Percentiles rank a stretch among this genome's conserved stretches.
phyloP scores from a whole-genome alignment of 2,329 filamentous ascomycete genomes.

The Sordariomycetes sp. region DNA sequence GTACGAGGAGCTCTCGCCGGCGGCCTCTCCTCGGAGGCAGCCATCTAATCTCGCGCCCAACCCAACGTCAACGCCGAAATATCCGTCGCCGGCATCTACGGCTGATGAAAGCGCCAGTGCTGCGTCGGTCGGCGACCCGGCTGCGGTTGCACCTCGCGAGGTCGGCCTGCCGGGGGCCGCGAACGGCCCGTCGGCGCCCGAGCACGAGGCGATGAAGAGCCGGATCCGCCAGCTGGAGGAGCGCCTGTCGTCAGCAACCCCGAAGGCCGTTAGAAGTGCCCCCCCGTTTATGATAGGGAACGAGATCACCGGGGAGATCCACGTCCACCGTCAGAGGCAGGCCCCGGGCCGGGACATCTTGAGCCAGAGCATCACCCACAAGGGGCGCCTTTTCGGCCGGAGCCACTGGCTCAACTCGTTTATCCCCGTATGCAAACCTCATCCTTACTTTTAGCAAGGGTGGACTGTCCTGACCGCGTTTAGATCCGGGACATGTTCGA shows the following conservation, averaged over 20 bases:
- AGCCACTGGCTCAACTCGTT: slow-evolving; percentile 46
- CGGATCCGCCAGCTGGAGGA: slow-evolving; percentile 32
- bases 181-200: slow-evolving; percentile 7
- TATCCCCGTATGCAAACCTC: slow-evolving; percentile 24
- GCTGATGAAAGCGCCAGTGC: not conserved
- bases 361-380: slow-evolving; percentile 36
- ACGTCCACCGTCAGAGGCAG: slow-evolving; percentile 26
- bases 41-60: not conserved
- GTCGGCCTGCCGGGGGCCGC: not conserved
- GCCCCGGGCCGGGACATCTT: slow-evolving; percentile 20
- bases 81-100: not conserved
- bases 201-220: slow-evolving; percentile 22
- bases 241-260: slow-evolving; percentile 20
- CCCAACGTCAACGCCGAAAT: no score
- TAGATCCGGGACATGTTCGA: slow-evolving; percentile 33
- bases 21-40: not conserved
- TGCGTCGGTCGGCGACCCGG: not conserved
- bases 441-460: no score
- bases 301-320: slow-evolving; percentile 28
- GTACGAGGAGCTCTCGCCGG: slow-evolving; percentile 7
- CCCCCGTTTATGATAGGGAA: slow-evolving; percentile 26
- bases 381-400: slow-evolving; percentile 44
- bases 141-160: not conserved
- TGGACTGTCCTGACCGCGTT: not conserved
- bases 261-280: slow-evolving; percentile 4